These are phyloP conservation scores for Cercis canadensis DNA, from an alignment of 306 rosid genomes.

Conservation along the genomic window DNA sequence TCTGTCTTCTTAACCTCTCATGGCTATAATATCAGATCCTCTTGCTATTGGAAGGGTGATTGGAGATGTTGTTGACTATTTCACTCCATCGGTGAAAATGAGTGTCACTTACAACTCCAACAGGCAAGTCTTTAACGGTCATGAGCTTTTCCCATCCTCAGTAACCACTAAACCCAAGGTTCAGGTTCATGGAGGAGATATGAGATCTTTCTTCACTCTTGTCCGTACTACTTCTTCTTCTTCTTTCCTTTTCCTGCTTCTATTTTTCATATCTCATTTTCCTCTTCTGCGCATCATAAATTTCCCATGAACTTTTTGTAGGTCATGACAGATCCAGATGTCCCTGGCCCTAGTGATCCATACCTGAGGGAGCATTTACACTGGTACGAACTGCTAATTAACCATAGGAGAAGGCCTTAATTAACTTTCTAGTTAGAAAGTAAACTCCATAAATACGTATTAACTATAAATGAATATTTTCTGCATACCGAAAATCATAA, in stretches of 20 bases:
- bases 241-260: not conserved
- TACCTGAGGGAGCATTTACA: slow-evolving; percentile 87
- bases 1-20: not conserved
- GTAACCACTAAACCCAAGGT: slow-evolving; percentile 72
- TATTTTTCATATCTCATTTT: not conserved
- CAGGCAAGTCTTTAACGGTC: slow-evolving; percentile 78
- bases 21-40: slow-evolving; percentile 60
- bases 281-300: not conserved
- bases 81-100: slow-evolving; percentile 59
- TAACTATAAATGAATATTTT: too few species aligned
- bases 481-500: too few species aligned
- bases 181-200: slow-evolving; percentile 83
- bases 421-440: not conserved
- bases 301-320: slow-evolving; percentile 25
- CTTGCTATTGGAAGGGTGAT: slow-evolving; percentile 78
- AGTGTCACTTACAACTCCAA: slow-evolving; percentile 59
- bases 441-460: too few species aligned
- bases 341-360: slow-evolving; percentile 98
- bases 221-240: slow-evolving; percentile 33
- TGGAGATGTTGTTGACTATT: slow-evolving; percentile 81
- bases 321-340: slow-evolving; percentile 96
- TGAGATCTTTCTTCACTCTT: slow-evolving; percentile 91
- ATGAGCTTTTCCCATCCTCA: slow-evolving; percentile 72
- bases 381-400: slow-evolving; percentile 52
- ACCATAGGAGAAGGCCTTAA: not conserved